phyloP scores from a whole-genome alignment of 345 rosid species.

The Theobroma cacao region DNA sequence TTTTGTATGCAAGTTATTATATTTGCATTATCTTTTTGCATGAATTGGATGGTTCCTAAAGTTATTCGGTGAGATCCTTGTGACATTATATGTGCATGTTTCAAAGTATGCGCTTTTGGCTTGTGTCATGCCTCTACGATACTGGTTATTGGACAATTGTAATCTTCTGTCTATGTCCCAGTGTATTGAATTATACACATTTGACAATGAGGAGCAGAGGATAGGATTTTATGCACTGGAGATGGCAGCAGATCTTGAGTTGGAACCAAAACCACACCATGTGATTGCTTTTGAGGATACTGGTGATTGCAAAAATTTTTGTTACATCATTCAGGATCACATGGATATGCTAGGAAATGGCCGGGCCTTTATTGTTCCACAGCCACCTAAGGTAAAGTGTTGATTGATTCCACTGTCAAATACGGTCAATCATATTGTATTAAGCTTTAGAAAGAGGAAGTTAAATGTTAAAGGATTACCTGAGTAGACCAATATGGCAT shows the following conservation, averaged over 20 bases:
- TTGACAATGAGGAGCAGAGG: conserved; percentile 52
- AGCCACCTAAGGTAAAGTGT: conserved; percentile 71
- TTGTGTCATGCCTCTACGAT: not conserved
- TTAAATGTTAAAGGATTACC: not conserved
- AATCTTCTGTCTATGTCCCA: conserved; percentile 29
- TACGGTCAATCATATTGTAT: not conserved
- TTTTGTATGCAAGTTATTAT: not conserved
- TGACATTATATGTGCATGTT: not conserved
- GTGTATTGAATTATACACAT: conserved; percentile 86
- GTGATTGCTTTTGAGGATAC: conserved; percentile 84
- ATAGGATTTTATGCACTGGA: conserved; percentile 86
- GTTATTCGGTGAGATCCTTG: not conserved
- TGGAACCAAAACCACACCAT: conserved; percentile 83
- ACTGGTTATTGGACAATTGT: conserved; percentile 5
- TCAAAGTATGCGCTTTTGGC: not conserved
- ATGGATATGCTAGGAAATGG: conserved; percentile 77
- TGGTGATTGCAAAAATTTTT: conserved; percentile 67
- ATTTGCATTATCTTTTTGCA: not conserved
- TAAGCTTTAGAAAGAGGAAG: not conserved
- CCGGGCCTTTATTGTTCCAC: conserved; percentile 75
- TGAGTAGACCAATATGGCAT: not conserved
- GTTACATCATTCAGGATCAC: conserved; percentile 83
- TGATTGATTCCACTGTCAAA: not conserved
- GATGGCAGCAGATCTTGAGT: conserved; percentile 87
- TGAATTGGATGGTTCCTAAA: not conserved